These are phyloP conservation scores for Lupinus albus DNA, from an alignment of 306 rosid species.

Conservation along the genomic window DNA sequence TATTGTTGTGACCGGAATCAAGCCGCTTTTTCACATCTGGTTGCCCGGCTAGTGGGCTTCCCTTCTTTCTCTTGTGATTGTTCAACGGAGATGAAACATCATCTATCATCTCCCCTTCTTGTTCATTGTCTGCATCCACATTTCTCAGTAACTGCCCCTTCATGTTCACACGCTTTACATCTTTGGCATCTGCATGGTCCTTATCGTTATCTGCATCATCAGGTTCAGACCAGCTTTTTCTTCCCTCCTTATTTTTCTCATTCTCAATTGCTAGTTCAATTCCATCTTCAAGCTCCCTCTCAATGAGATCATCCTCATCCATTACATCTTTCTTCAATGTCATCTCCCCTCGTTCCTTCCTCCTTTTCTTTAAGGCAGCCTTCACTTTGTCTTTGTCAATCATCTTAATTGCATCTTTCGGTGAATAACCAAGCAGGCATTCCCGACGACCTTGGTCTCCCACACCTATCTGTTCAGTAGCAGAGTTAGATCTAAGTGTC, in stretches of 20 bases:
- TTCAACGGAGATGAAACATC: conserved; percentile 57
- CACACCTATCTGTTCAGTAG: conserved; percentile 45
- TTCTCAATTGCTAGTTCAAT: conserved; percentile 73
- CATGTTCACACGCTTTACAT: conserved; percentile 17
- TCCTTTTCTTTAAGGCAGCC: conserved; percentile 85
- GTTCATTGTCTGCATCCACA: conserved; percentile 52
- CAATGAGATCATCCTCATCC: conserved; percentile 95
- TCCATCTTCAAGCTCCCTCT: conserved; percentile 92
- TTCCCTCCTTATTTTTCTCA: conserved; percentile 75
- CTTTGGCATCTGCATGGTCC: conserved; percentile 48
- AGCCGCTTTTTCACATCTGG: conserved; percentile 53
- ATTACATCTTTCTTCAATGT: conserved; percentile 67
- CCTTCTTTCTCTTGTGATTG: conserved; percentile 73
- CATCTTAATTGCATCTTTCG: conserved; percentile 78
- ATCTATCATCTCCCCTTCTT: conserved; percentile 64
- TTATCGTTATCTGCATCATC: conserved; percentile 45
- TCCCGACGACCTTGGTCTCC: conserved; percentile 61
- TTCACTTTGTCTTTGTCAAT: conserved; percentile 81
- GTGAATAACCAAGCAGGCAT: conserved; percentile 57
- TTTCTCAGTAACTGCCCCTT: conserved; percentile 47
- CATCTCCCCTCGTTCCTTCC: conserved; percentile 64
- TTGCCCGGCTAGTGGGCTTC: conserved; percentile 52
- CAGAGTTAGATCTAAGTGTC: conserved; percentile 35
- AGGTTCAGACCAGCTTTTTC: conserved; percentile 56
- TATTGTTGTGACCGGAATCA: conserved; percentile 35